Evolutionary conservation across 2,329 filamentous ascomycete genomes (phyloP).

Genomic region (Colletotrichum tropicicola): DNA sequence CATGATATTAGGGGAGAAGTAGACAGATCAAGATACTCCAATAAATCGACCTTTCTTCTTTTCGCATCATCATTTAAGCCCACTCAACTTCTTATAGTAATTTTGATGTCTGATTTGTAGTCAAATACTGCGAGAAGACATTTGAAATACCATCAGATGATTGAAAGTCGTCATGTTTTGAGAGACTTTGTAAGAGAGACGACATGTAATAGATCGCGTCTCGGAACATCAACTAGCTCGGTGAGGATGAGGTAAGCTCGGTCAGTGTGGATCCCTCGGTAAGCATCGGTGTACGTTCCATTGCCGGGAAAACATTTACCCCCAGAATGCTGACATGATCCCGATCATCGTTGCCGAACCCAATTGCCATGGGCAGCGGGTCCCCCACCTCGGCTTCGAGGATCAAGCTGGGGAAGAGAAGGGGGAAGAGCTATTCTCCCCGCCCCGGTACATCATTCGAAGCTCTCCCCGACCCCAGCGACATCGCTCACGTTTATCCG

Average conservation of each 20-base stretch:
- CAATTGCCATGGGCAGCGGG: constrained; percentile 28
- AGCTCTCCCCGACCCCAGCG: constrained; percentile 20
- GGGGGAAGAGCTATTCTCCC: constrained; percentile 28
- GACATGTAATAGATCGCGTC: background rate
- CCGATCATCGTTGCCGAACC: constrained; percentile 22
- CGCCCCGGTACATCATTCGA: constrained; percentile 15
- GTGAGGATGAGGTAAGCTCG: background rate
- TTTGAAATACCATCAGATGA: too few species aligned
- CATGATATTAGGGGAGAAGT: too few species aligned
- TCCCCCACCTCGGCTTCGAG: constrained; percentile 23
- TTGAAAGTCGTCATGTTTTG: too few species aligned
- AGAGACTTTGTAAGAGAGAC: too few species aligned
- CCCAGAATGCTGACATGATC: constrained; percentile 4
- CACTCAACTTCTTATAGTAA: too few species aligned
- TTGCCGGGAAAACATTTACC: constrained; percentile 16
- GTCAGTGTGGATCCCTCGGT: background rate
- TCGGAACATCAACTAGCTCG: background rate
- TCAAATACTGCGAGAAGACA: too few species aligned
- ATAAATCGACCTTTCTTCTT: too few species aligned
- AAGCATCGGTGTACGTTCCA: background rate
- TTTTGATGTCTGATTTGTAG: too few species aligned
- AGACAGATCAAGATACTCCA: too few species aligned
- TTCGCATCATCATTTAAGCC: too few species aligned
- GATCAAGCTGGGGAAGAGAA: constrained; percentile 25
- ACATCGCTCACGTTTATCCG: constrained; percentile 22